Evolutionary conservation across 768 basidiomycete species (phyloP).

Genomic region (Hygrophorus russula): DNA sequence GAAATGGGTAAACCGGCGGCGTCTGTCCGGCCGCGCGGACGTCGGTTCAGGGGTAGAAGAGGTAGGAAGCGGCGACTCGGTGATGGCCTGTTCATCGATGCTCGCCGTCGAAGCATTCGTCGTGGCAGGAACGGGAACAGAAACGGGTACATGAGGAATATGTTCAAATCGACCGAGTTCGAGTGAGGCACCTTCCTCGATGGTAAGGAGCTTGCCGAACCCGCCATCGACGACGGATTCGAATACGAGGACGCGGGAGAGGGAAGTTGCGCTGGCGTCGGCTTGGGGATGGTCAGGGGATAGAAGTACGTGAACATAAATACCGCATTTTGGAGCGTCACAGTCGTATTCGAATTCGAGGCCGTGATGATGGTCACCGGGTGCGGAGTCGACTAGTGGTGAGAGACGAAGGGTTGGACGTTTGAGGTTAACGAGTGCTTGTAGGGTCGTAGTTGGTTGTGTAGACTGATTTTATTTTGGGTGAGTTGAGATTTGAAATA

Average conservation of each 20-base stretch:
- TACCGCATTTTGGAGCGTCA: slow-evolving; percentile 74
- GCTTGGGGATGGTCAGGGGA: slow-evolving; percentile 54
- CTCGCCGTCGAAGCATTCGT: not conserved
- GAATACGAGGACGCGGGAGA: slow-evolving; percentile 45
- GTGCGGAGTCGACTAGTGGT: slow-evolving; percentile 33
- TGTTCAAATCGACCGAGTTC: slow-evolving; percentile 72
- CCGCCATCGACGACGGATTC: slow-evolving; percentile 69
- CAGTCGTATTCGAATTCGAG: slow-evolving; percentile 92
- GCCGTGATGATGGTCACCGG: slow-evolving; percentile 45
- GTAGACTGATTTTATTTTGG: slow-evolving; percentile 34
- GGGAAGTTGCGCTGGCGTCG: slow-evolving; percentile 13
- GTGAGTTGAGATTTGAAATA: slow-evolving; percentile 1
- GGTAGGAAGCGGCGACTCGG: not conserved
- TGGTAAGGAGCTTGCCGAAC: slow-evolving; percentile 60
- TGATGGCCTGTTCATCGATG: not conserved
- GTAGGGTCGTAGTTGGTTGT: slow-evolving; percentile 85
- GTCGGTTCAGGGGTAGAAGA: slow-evolving; percentile 6
- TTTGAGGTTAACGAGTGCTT: slow-evolving; percentile 91
- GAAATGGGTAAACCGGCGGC: slow-evolving; percentile 57
- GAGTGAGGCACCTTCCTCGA: slow-evolving; percentile 70
- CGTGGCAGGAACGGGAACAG: not conserved
- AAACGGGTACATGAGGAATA: slow-evolving; percentile 8
- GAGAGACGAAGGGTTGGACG: slow-evolving; percentile 76
- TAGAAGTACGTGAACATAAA: slow-evolving; percentile 68
- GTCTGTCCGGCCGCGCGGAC: slow-evolving; percentile 14